phyloP scores from a whole-genome alignment of 2,329 filamentous ascomycete genomes.

The Sarocladium kiliense region DNA sequence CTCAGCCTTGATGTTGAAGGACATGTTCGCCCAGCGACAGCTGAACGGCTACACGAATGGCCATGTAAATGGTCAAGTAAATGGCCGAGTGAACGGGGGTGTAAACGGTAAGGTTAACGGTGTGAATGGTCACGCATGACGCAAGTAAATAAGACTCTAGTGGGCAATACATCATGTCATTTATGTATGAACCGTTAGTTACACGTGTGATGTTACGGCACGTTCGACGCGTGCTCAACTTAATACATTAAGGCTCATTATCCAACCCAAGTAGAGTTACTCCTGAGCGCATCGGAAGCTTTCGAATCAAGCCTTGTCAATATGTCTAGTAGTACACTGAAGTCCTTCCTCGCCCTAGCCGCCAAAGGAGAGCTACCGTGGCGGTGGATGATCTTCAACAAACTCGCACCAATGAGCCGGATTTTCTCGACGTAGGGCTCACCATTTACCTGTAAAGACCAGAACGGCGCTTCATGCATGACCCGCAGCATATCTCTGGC shows the following conservation, averaged over 20 bases:
- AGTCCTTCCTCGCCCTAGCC: slow-evolving; percentile 31
- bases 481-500: slow-evolving; percentile 35
- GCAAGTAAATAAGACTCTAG: not conserved
- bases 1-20: slow-evolving; percentile 24
- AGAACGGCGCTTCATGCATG: slow-evolving; percentile 35
- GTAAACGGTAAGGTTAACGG: not conserved
- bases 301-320: slow-evolving; percentile 36
- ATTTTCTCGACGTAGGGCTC: slow-evolving; percentile 37
- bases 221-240: too few species aligned
- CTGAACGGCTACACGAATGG: not conserved
- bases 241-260: too few species aligned
- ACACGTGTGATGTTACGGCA: too few species aligned
- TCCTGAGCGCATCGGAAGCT: slow-evolving; percentile 34
- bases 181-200: too few species aligned
- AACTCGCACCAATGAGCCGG: slow-evolving; percentile 30
- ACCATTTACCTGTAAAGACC: slow-evolving; percentile 33
- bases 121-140: not conserved
- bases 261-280: slow-evolving; percentile 17
- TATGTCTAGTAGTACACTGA: slow-evolving; percentile 33
- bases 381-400: slow-evolving; percentile 33
- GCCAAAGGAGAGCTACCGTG: slow-evolving; percentile 31
- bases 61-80: not conserved
- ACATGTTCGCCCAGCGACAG: slow-evolving; percentile 10
- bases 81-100: not conserved
- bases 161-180: too few species aligned